phyloP scores from a whole-genome alignment of 768 basidiomycete species.

The Kwoniella bestiolae region DNA sequence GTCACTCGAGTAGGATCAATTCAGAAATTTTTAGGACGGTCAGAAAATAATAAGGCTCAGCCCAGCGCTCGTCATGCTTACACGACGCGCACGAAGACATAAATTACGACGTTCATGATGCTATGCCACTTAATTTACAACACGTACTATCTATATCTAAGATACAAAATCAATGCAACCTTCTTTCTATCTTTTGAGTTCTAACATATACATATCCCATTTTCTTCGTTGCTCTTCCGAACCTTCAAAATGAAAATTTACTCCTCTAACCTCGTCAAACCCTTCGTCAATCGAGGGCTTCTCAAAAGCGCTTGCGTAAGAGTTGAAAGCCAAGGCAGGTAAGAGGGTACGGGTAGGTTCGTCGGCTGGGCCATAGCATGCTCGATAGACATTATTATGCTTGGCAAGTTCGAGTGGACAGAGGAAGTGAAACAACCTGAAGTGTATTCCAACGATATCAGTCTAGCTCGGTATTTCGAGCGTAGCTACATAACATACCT shows the following conservation, averaged over 20 bases:
- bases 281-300: slow-evolving; percentile 73
- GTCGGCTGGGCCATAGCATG: slow-evolving; percentile 59
- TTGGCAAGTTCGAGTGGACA: slow-evolving; percentile 79
- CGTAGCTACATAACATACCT: slow-evolving; percentile 60
- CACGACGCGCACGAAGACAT: background rate
- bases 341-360: slow-evolving; percentile 41
- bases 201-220: slow-evolving; percentile 80
- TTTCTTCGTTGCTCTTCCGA: slow-evolving; percentile 68
- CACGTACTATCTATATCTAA: background rate
- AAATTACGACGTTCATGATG: background rate
- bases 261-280: slow-evolving; percentile 71
- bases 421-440: slow-evolving; percentile 75
- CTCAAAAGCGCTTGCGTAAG: slow-evolving; percentile 59
- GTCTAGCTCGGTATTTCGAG: background rate
- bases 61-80: background rate
- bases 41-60: background rate
- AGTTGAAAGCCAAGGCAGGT: slow-evolving; percentile 49
- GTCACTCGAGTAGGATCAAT: too few relatives aligned
- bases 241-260: slow-evolving; percentile 82
- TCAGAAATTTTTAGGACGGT: too few relatives aligned
- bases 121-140: background rate
- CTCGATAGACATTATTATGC: slow-evolving; percentile 92
- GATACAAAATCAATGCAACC: background rate
- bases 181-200: slow-evolving; percentile 26
- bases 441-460: slow-evolving; percentile 11